A percentile compares a stretch with the other conserved stretches of the same genome.
Conservation (phyloP, 2,329 filamentous ascomycete genomes). For the Calonectria pteridis region DNA sequence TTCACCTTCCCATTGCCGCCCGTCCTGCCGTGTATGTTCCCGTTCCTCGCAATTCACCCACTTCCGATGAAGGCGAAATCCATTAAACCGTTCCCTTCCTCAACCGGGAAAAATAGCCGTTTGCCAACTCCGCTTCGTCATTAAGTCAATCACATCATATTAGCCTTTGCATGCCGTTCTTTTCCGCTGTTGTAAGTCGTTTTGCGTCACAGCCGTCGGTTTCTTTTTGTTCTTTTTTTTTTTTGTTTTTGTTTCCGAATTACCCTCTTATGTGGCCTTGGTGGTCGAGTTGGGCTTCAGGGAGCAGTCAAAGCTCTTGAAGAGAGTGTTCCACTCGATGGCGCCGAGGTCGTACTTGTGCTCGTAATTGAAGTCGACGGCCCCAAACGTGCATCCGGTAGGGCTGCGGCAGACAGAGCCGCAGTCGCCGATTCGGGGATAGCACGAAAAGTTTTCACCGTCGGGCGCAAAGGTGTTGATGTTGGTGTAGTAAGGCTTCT, state of each 20-base stretch:
- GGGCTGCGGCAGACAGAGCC: conserved; percentile 61
- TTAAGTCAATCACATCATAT: conserved; percentile 18
- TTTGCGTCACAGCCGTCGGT: neutral
- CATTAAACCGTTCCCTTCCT: conserved; percentile 17
- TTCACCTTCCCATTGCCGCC: neutral
- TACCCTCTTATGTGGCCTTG: neutral
- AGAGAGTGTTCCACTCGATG: conserved; percentile 58
- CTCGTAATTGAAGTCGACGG: conserved; percentile 58
- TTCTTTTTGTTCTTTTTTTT: neutral
- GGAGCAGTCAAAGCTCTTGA: conserved; percentile 52
- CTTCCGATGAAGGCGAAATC: neutral
- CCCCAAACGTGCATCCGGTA: conserved; percentile 65
- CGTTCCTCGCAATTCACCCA: neutral
- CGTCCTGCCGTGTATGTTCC: neutral
- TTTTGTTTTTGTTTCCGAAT: neutral
- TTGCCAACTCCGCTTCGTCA: conserved; percentile 14
- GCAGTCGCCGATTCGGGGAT: conserved; percentile 57
- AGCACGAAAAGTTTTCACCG: conserved; percentile 62
- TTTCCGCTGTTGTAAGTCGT: neutral
- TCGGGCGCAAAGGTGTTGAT: conserved; percentile 64
- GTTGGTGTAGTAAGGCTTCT: conserved; percentile 55
- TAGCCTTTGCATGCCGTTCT: neutral
- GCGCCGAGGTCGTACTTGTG: conserved; percentile 62
- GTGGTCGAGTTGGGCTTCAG: conserved; percentile 28
- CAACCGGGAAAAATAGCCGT: conserved; percentile 25